Percentiles rank a stretch among this genome's conserved stretches.
phyloP scores from a whole-genome alignment of 768 basidiomycete genomes.

The Hypholoma sublateritium region DNA sequence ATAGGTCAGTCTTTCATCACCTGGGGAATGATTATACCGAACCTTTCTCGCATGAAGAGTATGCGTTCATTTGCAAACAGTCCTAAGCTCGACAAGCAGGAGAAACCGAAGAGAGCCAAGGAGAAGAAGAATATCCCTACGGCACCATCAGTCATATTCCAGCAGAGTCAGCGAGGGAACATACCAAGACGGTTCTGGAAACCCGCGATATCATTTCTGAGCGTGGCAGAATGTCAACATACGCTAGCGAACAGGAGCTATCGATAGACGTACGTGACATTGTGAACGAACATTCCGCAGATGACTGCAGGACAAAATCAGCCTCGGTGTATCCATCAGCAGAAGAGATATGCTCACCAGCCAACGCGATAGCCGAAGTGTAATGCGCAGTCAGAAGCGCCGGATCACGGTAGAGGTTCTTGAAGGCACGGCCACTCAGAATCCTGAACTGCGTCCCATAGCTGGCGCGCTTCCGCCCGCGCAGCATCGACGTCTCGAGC shows the following conservation, averaged over 20 bases:
- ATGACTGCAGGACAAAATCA: conserved; percentile 52
- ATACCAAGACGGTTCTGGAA: conserved; percentile 92
- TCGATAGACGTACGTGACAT: conserved; percentile 62
- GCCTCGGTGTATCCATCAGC: not conserved
- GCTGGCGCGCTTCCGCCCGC: conserved; percentile 78
- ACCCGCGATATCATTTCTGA: conserved; percentile 87
- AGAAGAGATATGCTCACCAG: conserved; percentile 54
- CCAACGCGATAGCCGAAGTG: conserved; percentile 76
- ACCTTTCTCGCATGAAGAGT: conserved; percentile 98
- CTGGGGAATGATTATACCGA: conserved; percentile 14
- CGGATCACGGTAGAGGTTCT: conserved; percentile 96
- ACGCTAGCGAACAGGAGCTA: not conserved
- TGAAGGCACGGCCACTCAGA: conserved; percentile 94
- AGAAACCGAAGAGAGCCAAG: conserved; percentile 95
- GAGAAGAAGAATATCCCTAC: conserved; percentile 95
- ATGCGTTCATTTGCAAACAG: conserved; percentile 95
- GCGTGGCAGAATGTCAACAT: not conserved
- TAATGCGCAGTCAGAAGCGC: conserved; percentile 92
- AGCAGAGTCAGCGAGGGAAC: not conserved
- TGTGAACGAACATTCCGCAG: conserved; percentile 91
- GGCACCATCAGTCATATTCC: not conserved
- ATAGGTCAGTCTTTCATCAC: not conserved
- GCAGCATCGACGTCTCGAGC: conserved; percentile 63
- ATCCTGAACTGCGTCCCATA: conserved; percentile 92
- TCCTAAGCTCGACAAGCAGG: conserved; percentile 90